Evolutionary conservation across 116 monocot genomes (phyloP).

Genomic region (Papilionanthe hybrid): DNA sequence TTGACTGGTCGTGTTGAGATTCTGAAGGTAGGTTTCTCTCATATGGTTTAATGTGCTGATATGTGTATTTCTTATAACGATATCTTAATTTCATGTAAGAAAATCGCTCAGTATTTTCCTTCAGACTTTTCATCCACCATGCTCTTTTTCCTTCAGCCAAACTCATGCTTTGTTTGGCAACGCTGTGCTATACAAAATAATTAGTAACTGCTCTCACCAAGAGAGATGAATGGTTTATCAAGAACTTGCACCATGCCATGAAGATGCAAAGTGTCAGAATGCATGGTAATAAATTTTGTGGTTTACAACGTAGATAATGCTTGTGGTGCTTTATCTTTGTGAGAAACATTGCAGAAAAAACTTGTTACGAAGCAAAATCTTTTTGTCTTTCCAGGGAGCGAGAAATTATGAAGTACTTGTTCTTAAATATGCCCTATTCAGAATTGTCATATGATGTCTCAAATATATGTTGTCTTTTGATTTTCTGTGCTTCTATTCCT

Average conservation of each 20-base stretch:
- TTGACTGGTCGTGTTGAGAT: slow-evolving; percentile 82
- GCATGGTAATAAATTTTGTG: background rate
- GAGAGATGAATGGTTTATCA: background rate
- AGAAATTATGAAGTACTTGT: background rate
- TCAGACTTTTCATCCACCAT: background rate
- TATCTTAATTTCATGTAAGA: background rate
- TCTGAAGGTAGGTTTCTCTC: slow-evolving; percentile 47
- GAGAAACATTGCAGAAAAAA: background rate
- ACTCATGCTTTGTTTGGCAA: background rate
- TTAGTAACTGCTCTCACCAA: background rate
- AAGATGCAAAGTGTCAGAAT: background rate
- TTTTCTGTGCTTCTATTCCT: background rate
- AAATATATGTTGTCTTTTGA: background rate
- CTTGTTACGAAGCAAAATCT: background rate
- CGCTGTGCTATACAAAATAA: background rate
- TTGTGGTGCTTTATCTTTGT: background rate
- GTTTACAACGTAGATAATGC: background rate
- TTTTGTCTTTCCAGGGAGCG: background rate
- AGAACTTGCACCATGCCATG: background rate
- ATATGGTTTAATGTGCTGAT: background rate
- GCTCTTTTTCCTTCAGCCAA: background rate
- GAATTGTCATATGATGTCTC: background rate
- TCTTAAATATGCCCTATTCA: background rate
- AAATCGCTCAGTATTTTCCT: background rate
- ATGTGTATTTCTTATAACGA: background rate